These are phyloP conservation scores for Coprinopsis sp. DNA, from an alignment of 768 basidiomycete genomes.

Conservation along the genomic window DNA sequence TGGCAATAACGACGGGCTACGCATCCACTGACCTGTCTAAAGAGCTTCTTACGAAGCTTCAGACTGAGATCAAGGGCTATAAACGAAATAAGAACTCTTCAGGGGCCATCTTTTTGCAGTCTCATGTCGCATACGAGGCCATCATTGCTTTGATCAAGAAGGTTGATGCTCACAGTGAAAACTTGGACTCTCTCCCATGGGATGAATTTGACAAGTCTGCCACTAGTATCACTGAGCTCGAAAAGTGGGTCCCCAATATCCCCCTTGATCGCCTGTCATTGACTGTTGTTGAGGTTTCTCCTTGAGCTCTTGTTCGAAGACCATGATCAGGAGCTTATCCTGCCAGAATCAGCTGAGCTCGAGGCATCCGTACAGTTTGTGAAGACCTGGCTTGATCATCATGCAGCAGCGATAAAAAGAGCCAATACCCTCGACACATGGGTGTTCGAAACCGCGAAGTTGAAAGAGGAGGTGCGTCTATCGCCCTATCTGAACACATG, in stretches of 20 bases:
- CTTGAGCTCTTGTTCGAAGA: neutral
- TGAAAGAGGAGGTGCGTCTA: too few relatives aligned
- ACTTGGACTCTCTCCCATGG: neutral
- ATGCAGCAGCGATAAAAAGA: too few relatives aligned
- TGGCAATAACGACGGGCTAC: too few relatives aligned
- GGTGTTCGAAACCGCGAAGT: too few relatives aligned
- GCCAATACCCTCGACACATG: too few relatives aligned
- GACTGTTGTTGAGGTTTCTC: neutral
- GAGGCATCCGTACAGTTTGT: too few relatives aligned
- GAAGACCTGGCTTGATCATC: too few relatives aligned
- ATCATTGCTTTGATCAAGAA: neutral
- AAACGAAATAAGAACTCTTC: constrained; percentile 16
- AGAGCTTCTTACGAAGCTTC: constrained; percentile 16
- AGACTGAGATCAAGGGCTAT: constrained; percentile 11
- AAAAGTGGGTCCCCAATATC: neutral
- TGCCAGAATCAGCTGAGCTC: too few relatives aligned
- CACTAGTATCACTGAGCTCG: neutral
- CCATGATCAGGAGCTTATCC: too few relatives aligned
- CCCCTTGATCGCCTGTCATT: neutral
- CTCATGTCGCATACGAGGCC: constrained; percentile 17
- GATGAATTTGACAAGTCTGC: neutral
- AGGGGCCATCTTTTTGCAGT: constrained; percentile 13
- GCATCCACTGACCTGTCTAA: constrained; percentile 19
- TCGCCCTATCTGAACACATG: too few relatives aligned
- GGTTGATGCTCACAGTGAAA: neutral